Base-by-base conservation (phyloP, 805 yeast genomes). In the Metschnikowia santaceciliae region DNA sequence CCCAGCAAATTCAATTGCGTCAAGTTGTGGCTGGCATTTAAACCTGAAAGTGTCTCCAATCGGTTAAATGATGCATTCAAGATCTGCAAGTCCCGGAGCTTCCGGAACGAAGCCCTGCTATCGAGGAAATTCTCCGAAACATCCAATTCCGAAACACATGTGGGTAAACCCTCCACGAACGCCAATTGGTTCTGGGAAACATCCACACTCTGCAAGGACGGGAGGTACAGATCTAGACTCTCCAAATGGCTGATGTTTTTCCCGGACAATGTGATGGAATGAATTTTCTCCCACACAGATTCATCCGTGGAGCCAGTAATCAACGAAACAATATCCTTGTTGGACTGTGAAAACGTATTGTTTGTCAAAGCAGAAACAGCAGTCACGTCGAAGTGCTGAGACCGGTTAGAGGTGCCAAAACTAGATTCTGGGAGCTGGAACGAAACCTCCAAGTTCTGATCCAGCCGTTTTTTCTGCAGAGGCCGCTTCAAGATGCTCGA, bases 281-380 rank as follows among this genome's bases (percentile, higher is more conserved):
- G 59, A 2, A 80, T 62, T 13, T 56, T 55, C 33, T 70, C 68
- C 85, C 84, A 80, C 45, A 70, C 65, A 3, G 67, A 66, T 22
- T 67, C 61, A 1, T 70, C 64, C 6, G 70, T 62, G 7, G 65
- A 62, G 8, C 63, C 67, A 2, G 79, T 78, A 26, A 80, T 71
- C 2, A 76, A 69, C 6, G 79, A 65, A 3, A 78, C 79, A 36
- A 80, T 59, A 13, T 65, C 64, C 45, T 63, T 69, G 50, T 73
- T 73, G 0, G 79, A 70, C 54, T 78, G 77, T 1, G 81, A 68
- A 56, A 80, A 80, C 3, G 83, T 75, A 3, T 77, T 48, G 42
- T 78, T 77, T 11, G 67, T 65, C 5, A 77, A 48, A 30, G 74
- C 74, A 2, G 80, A 74, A 2, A 71, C 57, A 19, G 68, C 67